These are phyloP conservation scores for Pseudogymnoascus sp. DNA, from an alignment of 2,329 filamentous ascomycete species.

Conservation along the genomic window DNA sequence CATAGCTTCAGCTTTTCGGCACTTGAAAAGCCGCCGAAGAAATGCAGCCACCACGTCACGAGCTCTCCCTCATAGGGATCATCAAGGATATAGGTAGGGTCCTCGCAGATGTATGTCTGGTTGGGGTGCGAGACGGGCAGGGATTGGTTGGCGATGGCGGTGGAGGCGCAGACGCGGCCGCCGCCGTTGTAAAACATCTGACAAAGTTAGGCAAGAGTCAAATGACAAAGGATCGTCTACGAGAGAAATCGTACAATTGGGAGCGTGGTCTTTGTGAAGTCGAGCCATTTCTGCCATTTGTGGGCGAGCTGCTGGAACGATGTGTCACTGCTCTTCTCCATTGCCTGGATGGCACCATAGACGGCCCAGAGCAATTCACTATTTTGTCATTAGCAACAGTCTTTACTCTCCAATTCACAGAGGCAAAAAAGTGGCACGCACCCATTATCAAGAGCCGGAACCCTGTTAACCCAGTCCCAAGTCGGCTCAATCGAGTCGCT, in stretches of 20 bases:
- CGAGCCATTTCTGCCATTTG: slow-evolving; percentile 35
- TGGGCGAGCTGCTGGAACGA: slow-evolving; percentile 27
- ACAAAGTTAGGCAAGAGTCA: neutral
- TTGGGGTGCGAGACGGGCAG: slow-evolving; percentile 24
- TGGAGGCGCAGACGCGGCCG: slow-evolving; percentile 36
- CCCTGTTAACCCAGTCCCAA: slow-evolving; percentile 33
- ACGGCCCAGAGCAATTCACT: slow-evolving; percentile 38
- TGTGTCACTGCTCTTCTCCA: slow-evolving; percentile 25
- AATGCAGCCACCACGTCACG: slow-evolving; percentile 35
- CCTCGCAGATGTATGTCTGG: slow-evolving; percentile 33
- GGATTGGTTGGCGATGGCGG: slow-evolving; percentile 30
- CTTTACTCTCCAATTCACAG: neutral
- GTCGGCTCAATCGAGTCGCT: slow-evolving; percentile 29
- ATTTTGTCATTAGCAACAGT: neutral
- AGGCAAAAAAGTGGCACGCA: slow-evolving; percentile 14
- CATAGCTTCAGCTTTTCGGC: slow-evolving; percentile 32
- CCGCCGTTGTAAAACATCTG: slow-evolving; percentile 32
- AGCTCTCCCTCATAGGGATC: slow-evolving; percentile 40
- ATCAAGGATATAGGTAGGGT: slow-evolving; percentile 27
- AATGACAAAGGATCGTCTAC: neutral
- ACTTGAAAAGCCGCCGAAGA: slow-evolving; percentile 30
- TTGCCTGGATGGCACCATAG: slow-evolving; percentile 34
- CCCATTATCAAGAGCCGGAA: slow-evolving; percentile 37
- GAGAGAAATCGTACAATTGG: slow-evolving; percentile 20
- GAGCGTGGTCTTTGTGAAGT: slow-evolving; percentile 33